Conservation (phyloP, 2,329 filamentous ascomycete genomes). For the Pezicula carpinea region DNA sequence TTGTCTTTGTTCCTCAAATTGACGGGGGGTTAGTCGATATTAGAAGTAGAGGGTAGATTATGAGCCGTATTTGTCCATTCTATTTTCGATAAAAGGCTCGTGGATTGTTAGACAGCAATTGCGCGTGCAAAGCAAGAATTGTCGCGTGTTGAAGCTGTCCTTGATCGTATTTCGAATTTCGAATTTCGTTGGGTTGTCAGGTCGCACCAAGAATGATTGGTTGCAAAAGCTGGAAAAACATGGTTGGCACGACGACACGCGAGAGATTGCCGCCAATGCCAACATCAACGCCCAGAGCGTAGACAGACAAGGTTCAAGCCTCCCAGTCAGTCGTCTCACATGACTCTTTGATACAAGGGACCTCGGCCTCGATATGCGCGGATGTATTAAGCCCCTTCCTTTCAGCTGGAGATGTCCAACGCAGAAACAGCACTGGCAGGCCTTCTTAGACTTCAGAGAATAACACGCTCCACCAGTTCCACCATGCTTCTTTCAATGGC, state of each 20-base stretch:
- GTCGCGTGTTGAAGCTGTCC: slow-evolving; percentile 18
- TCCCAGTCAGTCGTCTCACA: neutral
- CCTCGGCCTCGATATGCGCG: too few relatives aligned
- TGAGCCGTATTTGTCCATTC: slow-evolving; percentile 17
- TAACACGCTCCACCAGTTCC: neutral
- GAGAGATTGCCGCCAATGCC: neutral
- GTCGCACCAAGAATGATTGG: slow-evolving; percentile 1
- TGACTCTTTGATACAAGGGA: too few relatives aligned
- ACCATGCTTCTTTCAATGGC: slow-evolving; percentile 18
- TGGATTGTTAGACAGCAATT: slow-evolving; percentile 11
- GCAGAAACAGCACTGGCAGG: too few relatives aligned
- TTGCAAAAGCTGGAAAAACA: neutral
- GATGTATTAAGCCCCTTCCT: too few relatives aligned
- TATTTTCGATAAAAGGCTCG: slow-evolving; percentile 19
- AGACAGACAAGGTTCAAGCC: neutral
- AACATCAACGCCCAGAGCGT: neutral
- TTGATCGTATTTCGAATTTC: neutral
- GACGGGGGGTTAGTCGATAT: slow-evolving; percentile 12
- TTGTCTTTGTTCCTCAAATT: slow-evolving; percentile 20
- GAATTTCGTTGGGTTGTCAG: neutral
- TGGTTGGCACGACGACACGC: neutral
- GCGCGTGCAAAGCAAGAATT: slow-evolving; percentile 20
- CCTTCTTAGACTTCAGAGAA: neutral
- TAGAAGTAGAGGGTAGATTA: slow-evolving; percentile 7
- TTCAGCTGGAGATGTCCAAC: too few relatives aligned